phyloP scores from a whole-genome alignment of 257 asterid species.

The Fraxinus excelsior region DNA sequence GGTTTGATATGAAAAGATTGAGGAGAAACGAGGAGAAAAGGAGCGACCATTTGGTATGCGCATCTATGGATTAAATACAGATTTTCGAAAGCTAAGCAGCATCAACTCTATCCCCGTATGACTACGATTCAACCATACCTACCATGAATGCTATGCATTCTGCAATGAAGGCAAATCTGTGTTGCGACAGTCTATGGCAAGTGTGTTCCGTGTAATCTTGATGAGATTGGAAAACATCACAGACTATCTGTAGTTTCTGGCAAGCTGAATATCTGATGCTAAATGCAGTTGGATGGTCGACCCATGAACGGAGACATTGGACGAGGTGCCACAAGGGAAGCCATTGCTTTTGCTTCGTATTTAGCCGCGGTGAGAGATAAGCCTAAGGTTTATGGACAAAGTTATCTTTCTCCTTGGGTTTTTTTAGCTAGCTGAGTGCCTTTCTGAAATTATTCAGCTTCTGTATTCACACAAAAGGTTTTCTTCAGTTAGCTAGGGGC shows the following conservation, averaged over 20 bases:
- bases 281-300: slow-evolving; percentile 81
- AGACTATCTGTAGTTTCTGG: background rate
- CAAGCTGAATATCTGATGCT: slow-evolving; percentile 9
- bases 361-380: slow-evolving; percentile 52
- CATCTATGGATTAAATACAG: background rate
- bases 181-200: slow-evolving; percentile 84
- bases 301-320: slow-evolving; percentile 98
- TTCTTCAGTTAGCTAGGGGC: slow-evolving; percentile 93
- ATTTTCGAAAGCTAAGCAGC: background rate
- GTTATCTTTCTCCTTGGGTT: background rate
- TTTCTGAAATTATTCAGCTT: background rate
- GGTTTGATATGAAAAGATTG: background rate
- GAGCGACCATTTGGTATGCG: background rate
- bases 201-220: slow-evolving; percentile 29
- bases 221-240: background rate
- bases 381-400: slow-evolving; percentile 56
- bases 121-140: slow-evolving; percentile 36
- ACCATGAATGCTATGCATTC: slow-evolving; percentile 67
- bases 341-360: slow-evolving; percentile 67
- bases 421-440: background rate
- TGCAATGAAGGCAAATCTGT: slow-evolving; percentile 54
- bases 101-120: background rate
- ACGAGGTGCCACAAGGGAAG: slow-evolving; percentile 79
- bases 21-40: background rate
- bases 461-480: slow-evolving; percentile 44